phyloP scores from a whole-genome alignment of 2,329 filamentous ascomycete species.

The Fusarium albosuccineum region DNA sequence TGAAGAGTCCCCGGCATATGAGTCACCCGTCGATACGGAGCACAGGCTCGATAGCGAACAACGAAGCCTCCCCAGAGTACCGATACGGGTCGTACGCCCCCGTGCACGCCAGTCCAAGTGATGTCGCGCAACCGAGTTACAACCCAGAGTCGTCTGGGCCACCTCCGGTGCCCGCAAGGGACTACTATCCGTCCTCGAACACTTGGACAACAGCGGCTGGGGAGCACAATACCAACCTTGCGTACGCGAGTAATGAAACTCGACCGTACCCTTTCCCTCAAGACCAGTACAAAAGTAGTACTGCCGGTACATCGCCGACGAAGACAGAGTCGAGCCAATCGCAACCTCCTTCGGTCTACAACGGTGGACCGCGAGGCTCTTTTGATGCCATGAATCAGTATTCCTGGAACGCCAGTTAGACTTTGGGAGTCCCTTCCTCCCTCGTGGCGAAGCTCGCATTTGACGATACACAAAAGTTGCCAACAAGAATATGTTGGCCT shows the following conservation, averaged over 20 bases:
- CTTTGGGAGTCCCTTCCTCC: slow-evolving; percentile 12
- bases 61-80: slow-evolving; percentile 67
- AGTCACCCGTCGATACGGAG: slow-evolving; percentile 68
- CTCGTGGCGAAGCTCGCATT: slow-evolving; percentile 32
- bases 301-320: slow-evolving; percentile 44
- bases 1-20: slow-evolving; percentile 68
- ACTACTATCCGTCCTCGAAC: slow-evolving; percentile 66
- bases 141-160: slow-evolving; percentile 48
- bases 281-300: slow-evolving; percentile 60
- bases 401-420: slow-evolving; percentile 67
- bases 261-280: slow-evolving; percentile 63
- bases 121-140: slow-evolving; percentile 50
- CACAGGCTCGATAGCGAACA: slow-evolving; percentile 61
- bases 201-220: slow-evolving; percentile 66
- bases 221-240: slow-evolving; percentile 58
- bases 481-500: slow-evolving; percentile 33
- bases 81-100: slow-evolving; percentile 64
- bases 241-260: slow-evolving; percentile 61
- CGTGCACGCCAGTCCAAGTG: slow-evolving; percentile 47
- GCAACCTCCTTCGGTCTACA: slow-evolving; percentile 58
- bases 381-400: slow-evolving; percentile 68
- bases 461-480: slow-evolving; percentile 40
- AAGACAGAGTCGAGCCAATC: slow-evolving; percentile 55
- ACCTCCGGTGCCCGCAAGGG: slow-evolving; percentile 53
- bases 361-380: slow-evolving; percentile 56